Conservation (phyloP, 2,329 filamentous ascomycete genomes). For the Fusarium sp. region DNA sequence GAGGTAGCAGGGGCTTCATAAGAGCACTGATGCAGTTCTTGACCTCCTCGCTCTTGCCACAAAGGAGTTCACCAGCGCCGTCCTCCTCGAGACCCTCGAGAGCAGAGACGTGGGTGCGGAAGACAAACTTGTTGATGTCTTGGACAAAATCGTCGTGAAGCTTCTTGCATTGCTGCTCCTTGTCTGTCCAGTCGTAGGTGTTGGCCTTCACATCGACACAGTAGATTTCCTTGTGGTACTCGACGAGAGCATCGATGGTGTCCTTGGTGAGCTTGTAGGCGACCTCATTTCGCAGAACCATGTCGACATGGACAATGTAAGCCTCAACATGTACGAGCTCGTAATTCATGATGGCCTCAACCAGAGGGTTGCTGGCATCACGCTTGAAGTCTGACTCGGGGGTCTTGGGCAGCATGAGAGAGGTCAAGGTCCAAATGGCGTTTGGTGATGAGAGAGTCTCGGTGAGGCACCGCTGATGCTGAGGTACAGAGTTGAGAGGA, state of each 20-base stretch:
- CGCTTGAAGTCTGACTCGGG: constrained; percentile 84
- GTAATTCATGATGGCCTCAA: constrained; percentile 91
- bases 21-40: constrained; percentile 85
- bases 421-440: constrained; percentile 94
- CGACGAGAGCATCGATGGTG: constrained; percentile 90
- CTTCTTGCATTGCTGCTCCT: constrained; percentile 96
- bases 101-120: constrained; percentile 84
- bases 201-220: constrained; percentile 87
- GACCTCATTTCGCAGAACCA: constrained; percentile 97
- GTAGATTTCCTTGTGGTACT: constrained; percentile 96
- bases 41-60: constrained; percentile 91
- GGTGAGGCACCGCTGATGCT: constrained; percentile 94
- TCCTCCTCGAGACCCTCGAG: constrained; percentile 97
- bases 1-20: constrained; percentile 86
- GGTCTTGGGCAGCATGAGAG: constrained; percentile 89
- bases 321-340: constrained; percentile 93
- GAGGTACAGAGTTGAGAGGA: constrained; percentile 93
- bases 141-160: constrained; percentile 96
- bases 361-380: constrained; percentile 64
- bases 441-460: constrained; percentile 89
- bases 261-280: constrained; percentile 97
- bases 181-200: constrained; percentile 95
- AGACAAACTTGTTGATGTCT: constrained; percentile 97
- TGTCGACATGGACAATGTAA: constrained; percentile 98
- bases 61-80: constrained; percentile 90